These are phyloP conservation scores for Microbotryomycetes sp. DNA, from an alignment of 1,284 basidiomycete species.

Conservation along the genomic window DNA sequence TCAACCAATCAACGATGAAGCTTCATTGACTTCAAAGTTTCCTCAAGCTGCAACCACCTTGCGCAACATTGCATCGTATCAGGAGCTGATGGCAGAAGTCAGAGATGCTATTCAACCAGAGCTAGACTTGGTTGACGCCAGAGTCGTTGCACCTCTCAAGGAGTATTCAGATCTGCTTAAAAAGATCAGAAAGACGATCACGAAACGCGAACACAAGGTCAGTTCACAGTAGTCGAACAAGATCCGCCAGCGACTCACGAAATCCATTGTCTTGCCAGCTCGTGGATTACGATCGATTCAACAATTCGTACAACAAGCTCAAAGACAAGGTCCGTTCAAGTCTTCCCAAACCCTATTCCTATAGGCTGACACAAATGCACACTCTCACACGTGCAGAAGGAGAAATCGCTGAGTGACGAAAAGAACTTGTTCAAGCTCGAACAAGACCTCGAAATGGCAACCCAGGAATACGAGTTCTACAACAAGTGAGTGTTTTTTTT, in stretches of 20 bases:
- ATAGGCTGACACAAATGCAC: background rate
- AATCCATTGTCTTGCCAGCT: constrained; percentile 50
- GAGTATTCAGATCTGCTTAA: constrained; percentile 84
- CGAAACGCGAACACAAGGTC: constrained; percentile 94
- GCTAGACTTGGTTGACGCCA: constrained; percentile 86
- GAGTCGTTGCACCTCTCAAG: constrained; percentile 78
- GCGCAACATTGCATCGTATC: constrained; percentile 64
- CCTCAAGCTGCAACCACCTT: constrained; percentile 74
- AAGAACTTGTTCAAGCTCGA: constrained; percentile 80
- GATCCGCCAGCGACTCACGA: no score
- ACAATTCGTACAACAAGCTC: constrained; percentile 90
- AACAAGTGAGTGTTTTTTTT: constrained; percentile 52
- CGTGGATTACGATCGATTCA: constrained; percentile 90
- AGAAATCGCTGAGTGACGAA: constrained; percentile 86
- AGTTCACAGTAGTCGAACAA: constrained; percentile 17
- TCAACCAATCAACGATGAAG: constrained; percentile 58
- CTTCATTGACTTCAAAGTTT: constrained; percentile 58
- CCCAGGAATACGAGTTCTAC: constrained; percentile 94
- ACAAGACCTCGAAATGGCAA: constrained; percentile 93
- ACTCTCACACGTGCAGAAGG: constrained; percentile 38
- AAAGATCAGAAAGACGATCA: constrained; percentile 84
- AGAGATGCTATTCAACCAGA: constrained; percentile 69
- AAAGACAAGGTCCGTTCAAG: constrained; percentile 65
- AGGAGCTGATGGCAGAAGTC: constrained; percentile 74
- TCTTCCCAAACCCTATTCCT: constrained; percentile 29